Conservation (phyloP, 768 basidiomycete genomes). For the Kwoniella newhampshirensis region DNA sequence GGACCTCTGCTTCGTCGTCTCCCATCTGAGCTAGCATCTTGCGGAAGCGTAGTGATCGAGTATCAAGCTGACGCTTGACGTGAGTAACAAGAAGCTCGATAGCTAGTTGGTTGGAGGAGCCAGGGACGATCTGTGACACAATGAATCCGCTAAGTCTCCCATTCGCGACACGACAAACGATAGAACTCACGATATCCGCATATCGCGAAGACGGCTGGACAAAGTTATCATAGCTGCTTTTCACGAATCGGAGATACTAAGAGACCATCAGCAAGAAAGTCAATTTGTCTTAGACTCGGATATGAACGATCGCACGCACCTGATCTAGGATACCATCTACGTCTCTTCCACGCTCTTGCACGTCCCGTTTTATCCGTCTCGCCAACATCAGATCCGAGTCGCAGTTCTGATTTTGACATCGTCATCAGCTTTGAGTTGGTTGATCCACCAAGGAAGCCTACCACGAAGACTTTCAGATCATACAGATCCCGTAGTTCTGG, state of each 20-base stretch:
- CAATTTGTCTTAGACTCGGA: not conserved
- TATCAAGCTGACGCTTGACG: slow-evolving; percentile 76
- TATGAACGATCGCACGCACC: slow-evolving; percentile 42
- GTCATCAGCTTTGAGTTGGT: not conserved
- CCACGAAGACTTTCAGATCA: slow-evolving; percentile 72
- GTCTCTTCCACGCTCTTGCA: slow-evolving; percentile 78
- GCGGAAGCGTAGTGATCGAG: slow-evolving; percentile 72
- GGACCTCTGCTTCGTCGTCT: slow-evolving; percentile 26
- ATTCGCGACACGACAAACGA: not conserved
- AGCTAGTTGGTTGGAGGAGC: slow-evolving; percentile 80
- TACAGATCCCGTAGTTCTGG: slow-evolving; percentile 74
- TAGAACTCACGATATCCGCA: slow-evolving; percentile 74
- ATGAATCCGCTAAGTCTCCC: not conserved
- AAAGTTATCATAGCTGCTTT: slow-evolving; percentile 90
- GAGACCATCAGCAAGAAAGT: not conserved
- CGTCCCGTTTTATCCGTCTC: slow-evolving; percentile 81
- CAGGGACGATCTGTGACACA: slow-evolving; percentile 82
- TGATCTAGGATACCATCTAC: slow-evolving; percentile 88
- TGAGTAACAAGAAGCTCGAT: slow-evolving; percentile 93
- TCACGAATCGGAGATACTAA: slow-evolving; percentile 84
- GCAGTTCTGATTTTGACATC: slow-evolving; percentile 45
- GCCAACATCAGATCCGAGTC: slow-evolving; percentile 98
- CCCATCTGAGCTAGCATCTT: slow-evolving; percentile 63
- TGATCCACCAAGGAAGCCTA: slow-evolving; percentile 16
- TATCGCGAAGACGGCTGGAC: slow-evolving; percentile 80